Evolutionary conservation across 2,329 filamentous ascomycete species (phyloP).

Genomic region (Alternaria consortialis): DNA sequence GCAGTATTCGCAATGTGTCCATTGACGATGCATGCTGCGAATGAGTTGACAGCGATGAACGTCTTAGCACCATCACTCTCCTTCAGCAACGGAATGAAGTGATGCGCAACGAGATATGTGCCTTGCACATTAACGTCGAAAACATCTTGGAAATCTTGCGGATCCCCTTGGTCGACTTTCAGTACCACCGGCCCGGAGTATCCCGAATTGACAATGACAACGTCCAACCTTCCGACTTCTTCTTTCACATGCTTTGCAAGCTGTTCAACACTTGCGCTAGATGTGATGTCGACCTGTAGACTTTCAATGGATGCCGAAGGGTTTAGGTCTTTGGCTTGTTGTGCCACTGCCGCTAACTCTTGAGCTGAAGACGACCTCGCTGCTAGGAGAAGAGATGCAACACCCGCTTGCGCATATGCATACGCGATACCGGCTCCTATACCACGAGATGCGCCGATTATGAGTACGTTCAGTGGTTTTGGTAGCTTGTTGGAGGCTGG

Average conservation of each 20-base stretch:
- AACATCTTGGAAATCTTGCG: conserved; percentile 47
- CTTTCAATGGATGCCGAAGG: conserved; percentile 9
- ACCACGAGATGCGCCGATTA: conserved; percentile 46
- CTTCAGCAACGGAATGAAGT: conserved; percentile 44
- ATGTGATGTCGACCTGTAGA: conserved; percentile 43
- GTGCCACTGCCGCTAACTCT: conserved; percentile 24
- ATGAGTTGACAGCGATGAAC: conserved; percentile 41
- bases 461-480: conserved; percentile 34
- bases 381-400: conserved; percentile 33
- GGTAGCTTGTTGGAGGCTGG: conserved; percentile 33
- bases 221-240: conserved; percentile 42
- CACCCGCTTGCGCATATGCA: conserved; percentile 43
- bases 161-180: conserved; percentile 44
- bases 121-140: conserved; percentile 52
- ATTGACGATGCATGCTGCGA: conserved; percentile 47
- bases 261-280: conserved; percentile 32
- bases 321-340: conserved; percentile 17
- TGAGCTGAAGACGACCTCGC: conserved; percentile 32
- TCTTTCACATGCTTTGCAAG: conserved; percentile 32
- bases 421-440: conserved; percentile 43
- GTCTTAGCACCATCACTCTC: conserved; percentile 29
- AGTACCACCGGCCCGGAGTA: conserved; percentile 48
- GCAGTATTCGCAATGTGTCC: conserved; percentile 53
- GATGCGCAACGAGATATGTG: conserved; percentile 49
- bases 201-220: conserved; percentile 52